Percentiles rank a stretch among this genome's conserved stretches.
Evolutionary conservation across 2,329 filamentous ascomycete species (phyloP).

Genomic region (Cercospora zeina): DNA sequence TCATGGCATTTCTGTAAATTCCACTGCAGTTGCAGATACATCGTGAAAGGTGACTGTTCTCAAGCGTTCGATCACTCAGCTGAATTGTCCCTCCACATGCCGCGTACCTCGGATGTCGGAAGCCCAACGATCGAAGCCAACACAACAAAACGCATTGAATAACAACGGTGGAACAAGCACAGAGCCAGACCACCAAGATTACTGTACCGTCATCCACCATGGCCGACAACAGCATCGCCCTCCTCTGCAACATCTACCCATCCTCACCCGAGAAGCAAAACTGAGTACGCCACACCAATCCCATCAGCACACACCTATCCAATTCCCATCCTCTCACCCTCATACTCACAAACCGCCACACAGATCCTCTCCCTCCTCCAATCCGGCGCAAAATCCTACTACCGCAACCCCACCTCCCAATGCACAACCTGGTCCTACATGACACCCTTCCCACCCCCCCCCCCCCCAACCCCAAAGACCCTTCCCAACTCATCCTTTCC

Average conservation of each 20-base stretch:
- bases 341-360: background rate
- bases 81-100: background rate
- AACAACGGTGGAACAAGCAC: background rate
- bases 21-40: background rate
- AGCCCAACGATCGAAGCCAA: too few relatives aligned
- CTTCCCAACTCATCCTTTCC: slow-evolving; percentile 21
- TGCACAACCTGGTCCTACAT: slow-evolving; percentile 26
- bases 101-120: slow-evolving; percentile 10
- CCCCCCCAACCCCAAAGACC: slow-evolving; percentile 18
- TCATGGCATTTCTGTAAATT: background rate
- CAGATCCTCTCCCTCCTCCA: slow-evolving; percentile 34
- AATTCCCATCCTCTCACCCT: background rate
- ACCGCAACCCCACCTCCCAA: slow-evolving; percentile 27
- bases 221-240: slow-evolving; percentile 28
- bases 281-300: slow-evolving; percentile 20
- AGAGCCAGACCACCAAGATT: background rate
- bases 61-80: background rate
- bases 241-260: slow-evolving; percentile 33
- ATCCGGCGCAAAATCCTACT: slow-evolving; percentile 32
- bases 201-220: background rate
- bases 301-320: background rate
- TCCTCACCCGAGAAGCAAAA: slow-evolving; percentile 29
- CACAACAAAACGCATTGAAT: background rate
- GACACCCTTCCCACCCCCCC: slow-evolving; percentile 21
- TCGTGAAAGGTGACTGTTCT: background rate